Conservation (phyloP, 2,329 filamentous ascomycete species). For the Monilinia polystroma region DNA sequence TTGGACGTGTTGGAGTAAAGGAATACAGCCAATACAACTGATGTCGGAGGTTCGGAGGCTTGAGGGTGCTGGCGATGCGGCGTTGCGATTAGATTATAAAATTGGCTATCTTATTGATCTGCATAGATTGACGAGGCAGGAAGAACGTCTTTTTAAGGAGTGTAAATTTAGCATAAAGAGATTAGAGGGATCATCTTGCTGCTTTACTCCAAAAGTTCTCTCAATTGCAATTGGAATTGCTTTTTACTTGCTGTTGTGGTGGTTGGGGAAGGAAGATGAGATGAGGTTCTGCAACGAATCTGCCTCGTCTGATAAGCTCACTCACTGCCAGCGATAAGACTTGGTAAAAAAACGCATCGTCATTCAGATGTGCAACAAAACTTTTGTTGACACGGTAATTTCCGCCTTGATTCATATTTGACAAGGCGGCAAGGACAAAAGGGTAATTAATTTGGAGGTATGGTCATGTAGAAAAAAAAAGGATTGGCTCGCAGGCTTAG, state of each 20-base stretch:
- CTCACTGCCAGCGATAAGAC: constrained; percentile 22
- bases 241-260: background rate
- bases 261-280: background rate
- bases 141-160: background rate
- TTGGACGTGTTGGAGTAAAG: background rate
- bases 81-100: background rate
- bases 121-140: background rate
- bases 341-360: constrained; percentile 24
- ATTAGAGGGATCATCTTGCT: background rate
- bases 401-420: constrained; percentile 9
- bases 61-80: constrained; percentile 1
- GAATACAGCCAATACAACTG: background rate
- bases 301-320: constrained; percentile 21
- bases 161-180: background rate
- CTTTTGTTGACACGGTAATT: constrained; percentile 17
- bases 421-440: constrained; percentile 16
- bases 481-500: background rate
- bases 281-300: constrained; percentile 9
- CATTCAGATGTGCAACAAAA: constrained; percentile 25
- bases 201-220: background rate
- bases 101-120: background rate
- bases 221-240: background rate
- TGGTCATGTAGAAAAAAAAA: background rate
- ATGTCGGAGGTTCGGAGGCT: constrained; percentile 14
- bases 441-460: background rate